Evolutionary conservation across 352 stramenopile genomes (phyloP).

Genomic region (Blastocystis sp.): DNA sequence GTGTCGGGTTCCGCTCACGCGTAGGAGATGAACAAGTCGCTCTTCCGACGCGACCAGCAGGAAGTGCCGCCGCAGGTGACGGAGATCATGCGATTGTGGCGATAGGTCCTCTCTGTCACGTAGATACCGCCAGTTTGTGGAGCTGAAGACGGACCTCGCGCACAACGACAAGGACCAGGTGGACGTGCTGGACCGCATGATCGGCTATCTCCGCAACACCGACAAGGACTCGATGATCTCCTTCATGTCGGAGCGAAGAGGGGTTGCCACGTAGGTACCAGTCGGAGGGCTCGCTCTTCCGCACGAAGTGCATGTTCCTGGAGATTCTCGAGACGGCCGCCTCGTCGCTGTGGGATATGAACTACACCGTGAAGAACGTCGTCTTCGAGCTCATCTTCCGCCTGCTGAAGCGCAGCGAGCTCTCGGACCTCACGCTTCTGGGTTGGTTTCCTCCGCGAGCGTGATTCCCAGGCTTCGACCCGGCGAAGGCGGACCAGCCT

Average conservation of each 20-base stretch:
- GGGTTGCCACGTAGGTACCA: slow-evolving; percentile 5
- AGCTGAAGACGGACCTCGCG: slow-evolving; percentile 32
- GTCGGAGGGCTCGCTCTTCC: slow-evolving; percentile 2
- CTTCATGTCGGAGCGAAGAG: neutral
- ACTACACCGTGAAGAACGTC: slow-evolving; percentile 55
- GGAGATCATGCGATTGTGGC: slow-evolving; percentile 31
- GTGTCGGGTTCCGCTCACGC: neutral
- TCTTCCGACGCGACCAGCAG: slow-evolving; percentile 19
- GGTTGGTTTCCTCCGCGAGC: neutral
- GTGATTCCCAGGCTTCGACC: slow-evolving; percentile 25
- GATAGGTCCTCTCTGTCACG: neutral
- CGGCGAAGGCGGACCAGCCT: neutral
- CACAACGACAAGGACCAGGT: slow-evolving; percentile 54
- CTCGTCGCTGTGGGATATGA: slow-evolving; percentile 29
- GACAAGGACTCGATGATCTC: slow-evolving; percentile 54
- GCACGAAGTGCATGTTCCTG: slow-evolving; percentile 42
- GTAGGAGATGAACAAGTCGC: neutral
- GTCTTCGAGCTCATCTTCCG: slow-evolving; percentile 55
- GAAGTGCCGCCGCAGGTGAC: slow-evolving; percentile 5
- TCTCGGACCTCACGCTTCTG: slow-evolving; percentile 36
- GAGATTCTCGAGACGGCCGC: slow-evolving; percentile 22
- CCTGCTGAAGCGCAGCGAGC: slow-evolving; percentile 42
- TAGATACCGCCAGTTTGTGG: slow-evolving; percentile 11
- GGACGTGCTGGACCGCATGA: slow-evolving; percentile 50
- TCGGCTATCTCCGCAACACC: slow-evolving; percentile 47